phyloP scores from a whole-genome alignment of 495 filamentous ascomycete genomes.

The Penicillium soppii region DNA sequence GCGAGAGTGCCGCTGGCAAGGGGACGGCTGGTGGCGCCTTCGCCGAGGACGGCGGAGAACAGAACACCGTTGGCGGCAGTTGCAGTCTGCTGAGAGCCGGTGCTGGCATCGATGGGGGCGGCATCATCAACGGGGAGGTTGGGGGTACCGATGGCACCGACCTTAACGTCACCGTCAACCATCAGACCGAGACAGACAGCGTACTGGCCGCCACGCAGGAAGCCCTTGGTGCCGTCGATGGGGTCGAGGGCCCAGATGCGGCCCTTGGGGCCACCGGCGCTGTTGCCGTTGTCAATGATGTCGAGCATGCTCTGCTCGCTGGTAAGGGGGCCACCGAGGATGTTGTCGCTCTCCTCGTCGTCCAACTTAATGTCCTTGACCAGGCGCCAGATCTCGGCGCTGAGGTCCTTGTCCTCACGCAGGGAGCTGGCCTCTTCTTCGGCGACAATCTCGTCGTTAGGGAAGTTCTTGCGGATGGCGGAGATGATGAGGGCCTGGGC shows the following conservation, averaged over 20 bases:
- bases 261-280: conserved; percentile 73
- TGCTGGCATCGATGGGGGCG: conserved; percentile 61
- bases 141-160: conserved; percentile 90
- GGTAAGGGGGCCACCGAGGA: conserved; percentile 71
- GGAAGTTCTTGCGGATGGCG: conserved; percentile 86
- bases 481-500: conserved; percentile 94
- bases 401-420: conserved; percentile 62
- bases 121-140: conserved; percentile 86
- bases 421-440: conserved; percentile 88
- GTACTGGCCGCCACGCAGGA: conserved; percentile 96
- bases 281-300: conserved; percentile 80
- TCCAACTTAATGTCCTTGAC: conserved; percentile 71
- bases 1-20: conserved; percentile 59
- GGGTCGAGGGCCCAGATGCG: conserved; percentile 97
- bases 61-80: conserved; percentile 73
- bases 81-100: conserved; percentile 66
- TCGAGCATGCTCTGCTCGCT: conserved; percentile 76
- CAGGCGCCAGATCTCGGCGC: conserved; percentile 77
- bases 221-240: conserved; percentile 96
- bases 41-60: conserved; percentile 73
- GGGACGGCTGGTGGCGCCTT: conserved; percentile 75
- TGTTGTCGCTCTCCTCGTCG: conserved; percentile 60
- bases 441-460: conserved; percentile 84
- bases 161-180: conserved; percentile 90
- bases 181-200: conserved; percentile 91